Evolutionary conservation across 140 eudicot species (phyloP).

Genomic region (Anethum foeniculum): DNA sequence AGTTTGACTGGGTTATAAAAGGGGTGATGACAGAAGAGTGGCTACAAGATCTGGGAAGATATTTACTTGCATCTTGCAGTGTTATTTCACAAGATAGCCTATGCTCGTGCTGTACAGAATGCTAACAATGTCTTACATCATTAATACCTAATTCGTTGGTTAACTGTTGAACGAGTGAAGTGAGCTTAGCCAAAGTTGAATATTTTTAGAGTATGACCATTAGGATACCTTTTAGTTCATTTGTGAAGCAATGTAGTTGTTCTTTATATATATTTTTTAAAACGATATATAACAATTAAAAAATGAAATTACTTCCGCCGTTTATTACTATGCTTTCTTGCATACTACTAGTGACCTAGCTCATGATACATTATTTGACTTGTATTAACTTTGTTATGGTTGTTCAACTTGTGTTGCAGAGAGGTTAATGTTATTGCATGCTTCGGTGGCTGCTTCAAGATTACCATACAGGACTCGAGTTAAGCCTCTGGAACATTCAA

Average conservation of each 20-base stretch:
- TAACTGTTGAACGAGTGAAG: neutral
- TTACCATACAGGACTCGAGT: conserved; percentile 23
- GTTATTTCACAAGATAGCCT: neutral
- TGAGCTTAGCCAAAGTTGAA: neutral
- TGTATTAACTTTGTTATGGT: conserved; percentile 2
- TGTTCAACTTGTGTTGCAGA: conserved; percentile 30
- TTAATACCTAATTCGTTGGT: neutral
- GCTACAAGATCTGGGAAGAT: neutral
- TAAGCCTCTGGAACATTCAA: conserved; percentile 31
- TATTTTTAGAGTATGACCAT: neutral
- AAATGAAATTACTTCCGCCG: neutral
- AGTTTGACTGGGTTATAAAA: neutral
- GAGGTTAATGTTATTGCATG: conserved; percentile 35
- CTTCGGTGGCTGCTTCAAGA: conserved; percentile 30
- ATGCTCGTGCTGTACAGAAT: neutral
- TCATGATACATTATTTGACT: neutral
- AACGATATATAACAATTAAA: too few relatives aligned
- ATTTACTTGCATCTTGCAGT: neutral
- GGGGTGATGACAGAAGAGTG: neutral
- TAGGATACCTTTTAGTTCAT: neutral
- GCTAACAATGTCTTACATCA: neutral
- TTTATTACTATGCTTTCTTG: neutral
- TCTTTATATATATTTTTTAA: too few relatives aligned
- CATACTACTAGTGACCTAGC: neutral
- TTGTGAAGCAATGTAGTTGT: neutral